phyloP scores from a whole-genome alignment of 805 yeast species.

The Teunomyces aglyptinius region DNA sequence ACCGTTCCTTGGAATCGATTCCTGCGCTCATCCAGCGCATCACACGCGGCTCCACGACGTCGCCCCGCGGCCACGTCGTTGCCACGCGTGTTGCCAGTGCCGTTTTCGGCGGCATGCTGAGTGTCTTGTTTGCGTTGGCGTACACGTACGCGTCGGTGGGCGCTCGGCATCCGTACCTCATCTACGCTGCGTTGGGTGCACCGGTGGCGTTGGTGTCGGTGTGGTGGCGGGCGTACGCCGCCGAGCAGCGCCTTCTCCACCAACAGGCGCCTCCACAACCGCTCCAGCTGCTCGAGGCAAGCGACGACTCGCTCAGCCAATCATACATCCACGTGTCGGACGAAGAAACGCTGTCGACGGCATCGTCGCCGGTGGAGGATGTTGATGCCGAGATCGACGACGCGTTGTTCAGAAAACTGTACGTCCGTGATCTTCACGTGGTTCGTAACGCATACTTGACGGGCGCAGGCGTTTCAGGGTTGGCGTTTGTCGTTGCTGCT shows the following conservation, averaged over 20 bases:
- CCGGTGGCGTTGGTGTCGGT: constrained; percentile 37
- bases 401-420: constrained; percentile 39
- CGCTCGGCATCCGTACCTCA: constrained; percentile 70
- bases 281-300: constrained; percentile 9
- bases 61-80: constrained; percentile 19
- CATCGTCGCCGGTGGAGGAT: constrained; percentile 30
- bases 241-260: constrained; percentile 17
- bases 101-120: constrained; percentile 46
- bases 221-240: constrained; percentile 13
- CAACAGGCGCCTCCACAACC: neutral
- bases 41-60: constrained; percentile 14
- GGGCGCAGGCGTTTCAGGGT: constrained; percentile 42
- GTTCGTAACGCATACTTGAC: constrained; percentile 37
- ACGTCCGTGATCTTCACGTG: constrained; percentile 21
- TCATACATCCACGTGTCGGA: constrained; percentile 45
- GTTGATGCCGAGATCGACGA: constrained; percentile 43
- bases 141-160: constrained; percentile 52
- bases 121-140: constrained; percentile 54
- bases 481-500: constrained; percentile 47
- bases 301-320: constrained; percentile 31
- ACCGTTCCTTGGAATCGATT: constrained; percentile 34
- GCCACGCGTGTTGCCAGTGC: constrained; percentile 21
- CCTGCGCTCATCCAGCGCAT: constrained; percentile 28
- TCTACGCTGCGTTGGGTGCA: constrained; percentile 61
- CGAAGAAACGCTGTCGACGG: constrained; percentile 28